Conservation (phyloP, 768 basidiomycete genomes). For the Suillus clintonianus region DNA sequence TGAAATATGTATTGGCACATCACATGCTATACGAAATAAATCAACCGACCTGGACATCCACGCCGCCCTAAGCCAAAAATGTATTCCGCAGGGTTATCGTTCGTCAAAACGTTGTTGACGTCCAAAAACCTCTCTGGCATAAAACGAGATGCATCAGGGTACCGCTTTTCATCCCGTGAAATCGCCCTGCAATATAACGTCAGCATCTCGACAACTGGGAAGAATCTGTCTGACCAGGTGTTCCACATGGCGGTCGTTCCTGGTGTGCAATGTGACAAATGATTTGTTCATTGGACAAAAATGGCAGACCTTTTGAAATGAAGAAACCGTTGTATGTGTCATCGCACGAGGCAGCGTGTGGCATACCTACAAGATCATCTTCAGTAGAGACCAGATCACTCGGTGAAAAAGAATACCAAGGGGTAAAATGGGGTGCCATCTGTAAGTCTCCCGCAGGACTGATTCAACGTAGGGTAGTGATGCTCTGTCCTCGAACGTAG, state of each 20-base stretch:
- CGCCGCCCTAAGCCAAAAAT: slow-evolving; percentile 14
- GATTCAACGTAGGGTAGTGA: slow-evolving; percentile 7
- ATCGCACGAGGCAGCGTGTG: slow-evolving; percentile 31
- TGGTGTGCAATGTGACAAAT: background rate
- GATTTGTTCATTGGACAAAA: background rate
- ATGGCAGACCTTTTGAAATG: slow-evolving; percentile 40
- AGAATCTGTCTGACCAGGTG: background rate
- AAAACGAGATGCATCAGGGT: slow-evolving; percentile 9
- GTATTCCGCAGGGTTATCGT: slow-evolving; percentile 5
- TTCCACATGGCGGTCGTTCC: background rate
- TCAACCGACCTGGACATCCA: slow-evolving; percentile 3
- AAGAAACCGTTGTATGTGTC: too few species aligned
- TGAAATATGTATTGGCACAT: background rate
- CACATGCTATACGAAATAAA: background rate
- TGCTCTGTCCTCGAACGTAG: slow-evolving; percentile 3
- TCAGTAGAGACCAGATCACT: background rate
- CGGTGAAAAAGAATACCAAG: background rate
- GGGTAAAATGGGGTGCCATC: background rate
- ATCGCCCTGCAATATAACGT: slow-evolving; percentile 16
- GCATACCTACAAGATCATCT: slow-evolving; percentile 10
- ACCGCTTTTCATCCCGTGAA: background rate
- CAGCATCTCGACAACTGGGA: slow-evolving; percentile 22
- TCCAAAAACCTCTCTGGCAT: slow-evolving; percentile 15
- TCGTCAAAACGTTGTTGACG: background rate
- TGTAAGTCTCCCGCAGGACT: background rate